Evolutionary conservation across 1,284 basidiomycete genomes (phyloP).

Genomic region (Ustilago trichophora): DNA sequence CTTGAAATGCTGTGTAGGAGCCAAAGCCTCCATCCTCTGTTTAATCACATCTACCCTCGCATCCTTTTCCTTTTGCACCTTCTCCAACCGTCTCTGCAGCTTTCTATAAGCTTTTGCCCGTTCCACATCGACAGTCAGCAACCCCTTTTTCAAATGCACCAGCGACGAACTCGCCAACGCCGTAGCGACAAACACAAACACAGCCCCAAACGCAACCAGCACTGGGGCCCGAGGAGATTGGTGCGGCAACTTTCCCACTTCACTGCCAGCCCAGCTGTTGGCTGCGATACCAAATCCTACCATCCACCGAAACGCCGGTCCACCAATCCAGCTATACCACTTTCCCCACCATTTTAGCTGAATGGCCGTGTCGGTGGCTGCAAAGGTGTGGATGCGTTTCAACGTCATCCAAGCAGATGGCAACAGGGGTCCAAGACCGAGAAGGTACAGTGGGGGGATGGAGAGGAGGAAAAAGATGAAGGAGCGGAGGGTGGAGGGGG

Average conservation of each 20-base stretch:
- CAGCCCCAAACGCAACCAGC: slow-evolving; percentile 5
- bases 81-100: background rate
- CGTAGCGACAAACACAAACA: slow-evolving; percentile 17
- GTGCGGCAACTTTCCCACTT: background rate
- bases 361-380: background rate
- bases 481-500: slow-evolving; percentile 13
- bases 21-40: slow-evolving; percentile 9
- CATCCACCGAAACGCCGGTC: slow-evolving; percentile 28
- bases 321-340: slow-evolving; percentile 41
- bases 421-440: slow-evolving; percentile 21
- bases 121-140: slow-evolving; percentile 34
- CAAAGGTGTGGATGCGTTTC: background rate
- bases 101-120: slow-evolving; percentile 12
- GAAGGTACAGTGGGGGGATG: slow-evolving; percentile 16
- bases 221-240: slow-evolving; percentile 5
- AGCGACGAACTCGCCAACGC: slow-evolving; percentile 18
- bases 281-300: slow-evolving; percentile 15
- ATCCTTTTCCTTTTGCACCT: background rate
- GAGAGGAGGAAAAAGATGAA: slow-evolving; percentile 24
- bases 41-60: background rate
- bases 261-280: background rate
- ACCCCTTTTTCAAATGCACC: background rate
- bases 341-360: slow-evolving; percentile 10
- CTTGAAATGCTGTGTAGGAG: slow-evolving; percentile 19
- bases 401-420: slow-evolving; percentile 10